Percentiles rank a stretch among this genome's conserved stretches.
Evolutionary conservation across 2,329 filamentous ascomycete genomes (phyloP).

Genomic region (Colletotrichum agaves): DNA sequence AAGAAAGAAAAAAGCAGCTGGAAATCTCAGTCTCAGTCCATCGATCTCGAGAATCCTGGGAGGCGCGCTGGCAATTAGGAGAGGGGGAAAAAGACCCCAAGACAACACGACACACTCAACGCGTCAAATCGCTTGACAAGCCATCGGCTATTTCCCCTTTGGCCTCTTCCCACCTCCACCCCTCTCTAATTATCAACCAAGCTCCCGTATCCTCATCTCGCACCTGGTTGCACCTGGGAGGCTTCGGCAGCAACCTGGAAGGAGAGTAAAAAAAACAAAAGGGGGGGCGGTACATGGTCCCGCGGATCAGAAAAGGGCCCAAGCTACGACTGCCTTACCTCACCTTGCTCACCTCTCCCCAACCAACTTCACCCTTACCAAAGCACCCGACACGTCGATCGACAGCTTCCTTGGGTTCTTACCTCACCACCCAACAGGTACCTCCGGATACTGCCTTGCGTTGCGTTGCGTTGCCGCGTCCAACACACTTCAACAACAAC

Average conservation of each 20-base stretch:
- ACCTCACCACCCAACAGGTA: constrained; percentile 11
- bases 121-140: constrained; percentile 25
- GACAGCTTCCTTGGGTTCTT: constrained; percentile 18
- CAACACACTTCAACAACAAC: constrained; percentile 8
- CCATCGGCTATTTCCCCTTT: background rate
- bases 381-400: background rate
- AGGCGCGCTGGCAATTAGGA: background rate
- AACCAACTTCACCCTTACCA: constrained; percentile 15
- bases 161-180: background rate
- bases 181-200: background rate
- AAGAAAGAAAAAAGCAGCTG: background rate
- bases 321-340: constrained; percentile 27
- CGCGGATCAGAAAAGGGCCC: constrained; percentile 32
- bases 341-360: constrained; percentile 10
- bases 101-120: constrained; percentile 29
- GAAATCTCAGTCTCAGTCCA: background rate
- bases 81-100: background rate
- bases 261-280: background rate
- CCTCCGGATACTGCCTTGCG: background rate
- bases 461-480: constrained; percentile 32
- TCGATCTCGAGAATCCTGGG: background rate
- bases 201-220: constrained; percentile 1
- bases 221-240: constrained; percentile 21
- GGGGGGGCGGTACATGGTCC: constrained; percentile 20
- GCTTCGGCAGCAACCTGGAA: too few species aligned